These are phyloP conservation scores for Trametes polyzona DNA, from an alignment of 1,284 basidiomycete species.

Conservation along the genomic window DNA sequence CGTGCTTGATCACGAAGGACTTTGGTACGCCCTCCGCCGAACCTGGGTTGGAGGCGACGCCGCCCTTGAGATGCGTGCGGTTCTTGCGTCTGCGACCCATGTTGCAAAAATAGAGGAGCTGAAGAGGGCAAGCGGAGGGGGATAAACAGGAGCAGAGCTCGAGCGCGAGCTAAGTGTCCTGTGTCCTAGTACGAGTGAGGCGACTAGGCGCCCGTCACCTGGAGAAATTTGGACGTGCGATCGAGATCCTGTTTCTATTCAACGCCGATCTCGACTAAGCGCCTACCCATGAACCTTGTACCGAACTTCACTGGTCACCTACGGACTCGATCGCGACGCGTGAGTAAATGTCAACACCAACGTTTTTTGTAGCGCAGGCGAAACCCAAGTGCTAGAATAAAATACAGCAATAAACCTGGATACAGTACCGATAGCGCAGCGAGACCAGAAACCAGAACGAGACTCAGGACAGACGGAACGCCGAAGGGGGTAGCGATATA, in stretches of 20 bases:
- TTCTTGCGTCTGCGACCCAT: slow-evolving; percentile 87
- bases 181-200: no score
- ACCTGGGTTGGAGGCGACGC: slow-evolving; percentile 38
- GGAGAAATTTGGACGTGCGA: slow-evolving; percentile 20
- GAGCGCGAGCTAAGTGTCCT: neutral
- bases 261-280: slow-evolving; percentile 6
- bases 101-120: neutral
- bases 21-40: slow-evolving; percentile 57
- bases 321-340: no score
- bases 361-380: neutral
- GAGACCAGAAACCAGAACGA: slow-evolving; percentile 3
- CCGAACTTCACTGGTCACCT: no score
- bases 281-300: no score
- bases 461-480: no score
- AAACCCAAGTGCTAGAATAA: slow-evolving; percentile 13
- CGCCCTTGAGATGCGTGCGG: slow-evolving; percentile 83
- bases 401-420: slow-evolving; percentile 27
- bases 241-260: slow-evolving; percentile 16
- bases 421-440: slow-evolving; percentile 19
- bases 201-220: slow-evolving; percentile 3
- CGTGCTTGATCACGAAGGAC: slow-evolving; percentile 94
- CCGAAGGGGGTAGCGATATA: slow-evolving; percentile 19
- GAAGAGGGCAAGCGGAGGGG: neutral
- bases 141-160: neutral
- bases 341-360: no score